Evolutionary conservation across 257 asterid species (phyloP), one percentile per base, ranked within the genome.

Genomic region (Ehretia macrophylla): DNA sequence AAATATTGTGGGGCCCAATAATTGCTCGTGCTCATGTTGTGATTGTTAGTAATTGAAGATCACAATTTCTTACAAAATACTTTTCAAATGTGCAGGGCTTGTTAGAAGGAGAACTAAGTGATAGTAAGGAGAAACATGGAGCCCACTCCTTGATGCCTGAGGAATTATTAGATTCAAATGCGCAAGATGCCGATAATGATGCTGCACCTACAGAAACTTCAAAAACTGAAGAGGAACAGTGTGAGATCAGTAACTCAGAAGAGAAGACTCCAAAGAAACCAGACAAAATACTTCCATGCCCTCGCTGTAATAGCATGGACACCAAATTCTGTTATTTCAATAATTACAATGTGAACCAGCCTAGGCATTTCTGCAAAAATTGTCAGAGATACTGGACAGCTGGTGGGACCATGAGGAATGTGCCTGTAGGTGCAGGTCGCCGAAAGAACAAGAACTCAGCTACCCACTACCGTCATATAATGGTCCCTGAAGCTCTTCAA

Each of bases 311-410:
- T 32, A 93, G 97, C 86, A 86, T 85, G 99, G 96, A 90, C 59
- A 93, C 99, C 3, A 93, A 93, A 67, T 93, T 93, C 56, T 93
- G 99, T 73, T 93, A 93, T 67, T 93, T 79, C 72, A 93, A 93
- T 79, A 93, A 93, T 56, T 93, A 93, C 86, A 93, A 93, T 1
- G 87, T 87, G 55, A 90, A 83, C 77, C 99, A 93, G 64, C 99
- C 96, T 44, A 66, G 99, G n/a, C 96, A 93, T 57, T 93, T 86
- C 77, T 93, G 99, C 77, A 93, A 85, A 81, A 87, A 82, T 60
- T 93, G 99, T 76, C 97, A 93, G 85, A 79, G 99, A 68, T 93
- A 93, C 73, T 93, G 99, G 99, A 93, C 99, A 27, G 97, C 97
- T 35, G 99, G 99, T 22, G 99, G 99, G 66, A 86, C 88, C 54